Conservation (phyloP, 768 basidiomycete genomes). For the Amanita inopinata region DNA sequence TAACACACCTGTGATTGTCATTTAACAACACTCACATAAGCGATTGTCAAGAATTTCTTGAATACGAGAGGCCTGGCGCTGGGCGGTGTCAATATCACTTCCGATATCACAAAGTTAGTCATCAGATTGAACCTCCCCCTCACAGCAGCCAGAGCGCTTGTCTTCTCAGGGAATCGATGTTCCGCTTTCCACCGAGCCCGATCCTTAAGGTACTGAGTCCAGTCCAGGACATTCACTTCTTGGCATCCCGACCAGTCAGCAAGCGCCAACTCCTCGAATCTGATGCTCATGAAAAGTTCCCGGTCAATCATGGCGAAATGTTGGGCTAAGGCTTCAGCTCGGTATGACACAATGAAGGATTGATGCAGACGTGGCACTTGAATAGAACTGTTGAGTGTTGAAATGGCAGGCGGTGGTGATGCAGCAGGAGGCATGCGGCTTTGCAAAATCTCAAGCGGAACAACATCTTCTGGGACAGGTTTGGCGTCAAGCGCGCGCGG, state of each 20-base stretch:
- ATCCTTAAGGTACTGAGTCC: slow-evolving; percentile 75
- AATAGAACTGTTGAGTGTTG: slow-evolving; percentile 23
- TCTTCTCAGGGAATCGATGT: slow-evolving; percentile 45
- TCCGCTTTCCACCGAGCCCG: slow-evolving; percentile 60
- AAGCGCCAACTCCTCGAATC: slow-evolving; percentile 81
- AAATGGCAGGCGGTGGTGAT: slow-evolving; percentile 18
- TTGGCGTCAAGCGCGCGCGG: slow-evolving; percentile 31
- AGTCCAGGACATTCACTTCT: slow-evolving; percentile 68
- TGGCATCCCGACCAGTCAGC: slow-evolving; percentile 57
- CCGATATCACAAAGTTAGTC: slow-evolving; percentile 70
- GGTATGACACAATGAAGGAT: slow-evolving; percentile 61
- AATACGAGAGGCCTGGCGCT: slow-evolving; percentile 55
- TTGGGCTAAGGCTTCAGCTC: slow-evolving; percentile 54
- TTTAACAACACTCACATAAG: slow-evolving; percentile 49
- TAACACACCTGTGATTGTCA: neutral
- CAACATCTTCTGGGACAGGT: slow-evolving; percentile 48
- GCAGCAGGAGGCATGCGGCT: slow-evolving; percentile 36
- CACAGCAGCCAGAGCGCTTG: slow-evolving; percentile 62
- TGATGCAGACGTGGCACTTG: slow-evolving; percentile 38
- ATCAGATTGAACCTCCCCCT: slow-evolving; percentile 81
- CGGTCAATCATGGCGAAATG: slow-evolving; percentile 86
- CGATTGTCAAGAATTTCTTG: slow-evolving; percentile 75
- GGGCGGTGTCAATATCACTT: slow-evolving; percentile 69
- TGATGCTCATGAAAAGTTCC: slow-evolving; percentile 75
- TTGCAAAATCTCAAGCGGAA: slow-evolving; percentile 57